phyloP scores from a whole-genome alignment of 140 eudicot species.

The Stevia rebaudiana region DNA sequence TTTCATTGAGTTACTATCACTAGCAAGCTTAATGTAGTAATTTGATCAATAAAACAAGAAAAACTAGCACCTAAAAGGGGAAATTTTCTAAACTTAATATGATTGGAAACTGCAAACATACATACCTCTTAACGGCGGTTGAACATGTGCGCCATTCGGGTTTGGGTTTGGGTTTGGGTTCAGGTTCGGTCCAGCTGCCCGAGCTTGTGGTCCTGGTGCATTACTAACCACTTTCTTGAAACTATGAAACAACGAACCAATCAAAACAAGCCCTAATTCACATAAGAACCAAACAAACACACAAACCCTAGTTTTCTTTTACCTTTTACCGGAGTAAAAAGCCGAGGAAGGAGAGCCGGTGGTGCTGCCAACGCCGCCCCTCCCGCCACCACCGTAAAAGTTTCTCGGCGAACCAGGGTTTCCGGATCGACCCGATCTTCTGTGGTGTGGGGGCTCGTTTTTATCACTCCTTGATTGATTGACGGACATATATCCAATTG shows the following conservation, averaged over 20 bases:
- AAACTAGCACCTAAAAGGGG: too few species aligned
- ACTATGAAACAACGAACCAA: constrained; percentile 16
- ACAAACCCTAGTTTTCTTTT: constrained; percentile 22
- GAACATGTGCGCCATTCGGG: too few species aligned
- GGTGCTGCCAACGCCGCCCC: constrained; percentile 46
- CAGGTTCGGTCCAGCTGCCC: too few species aligned
- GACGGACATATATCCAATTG: constrained; percentile 78
- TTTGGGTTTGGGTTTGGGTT: too few species aligned
- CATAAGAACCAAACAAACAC: not conserved
- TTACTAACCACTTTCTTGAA: constrained; percentile 36
- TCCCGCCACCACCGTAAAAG: constrained; percentile 40
- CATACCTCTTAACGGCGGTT: too few species aligned
- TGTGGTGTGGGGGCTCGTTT: constrained; percentile 59
- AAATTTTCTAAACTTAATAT: too few species aligned
- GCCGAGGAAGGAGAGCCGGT: constrained; percentile 45
- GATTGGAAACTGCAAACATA: too few species aligned
- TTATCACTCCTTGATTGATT: constrained; percentile 79
- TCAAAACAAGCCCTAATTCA: constrained; percentile 21
- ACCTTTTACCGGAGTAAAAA: constrained; percentile 37
- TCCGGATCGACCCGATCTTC: constrained; percentile 66
- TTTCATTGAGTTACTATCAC: too few species aligned
- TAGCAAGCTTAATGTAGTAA: too few species aligned
- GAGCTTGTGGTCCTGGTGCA: too few species aligned
- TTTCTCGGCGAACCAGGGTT: constrained; percentile 42
- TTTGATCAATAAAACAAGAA: too few species aligned